A percentile compares a stretch with the other conserved stretches of the same genome.
Evolutionary conservation across 495 filamentous ascomycete genomes (phyloP).

Genomic region (Aspergillus campestris): DNA sequence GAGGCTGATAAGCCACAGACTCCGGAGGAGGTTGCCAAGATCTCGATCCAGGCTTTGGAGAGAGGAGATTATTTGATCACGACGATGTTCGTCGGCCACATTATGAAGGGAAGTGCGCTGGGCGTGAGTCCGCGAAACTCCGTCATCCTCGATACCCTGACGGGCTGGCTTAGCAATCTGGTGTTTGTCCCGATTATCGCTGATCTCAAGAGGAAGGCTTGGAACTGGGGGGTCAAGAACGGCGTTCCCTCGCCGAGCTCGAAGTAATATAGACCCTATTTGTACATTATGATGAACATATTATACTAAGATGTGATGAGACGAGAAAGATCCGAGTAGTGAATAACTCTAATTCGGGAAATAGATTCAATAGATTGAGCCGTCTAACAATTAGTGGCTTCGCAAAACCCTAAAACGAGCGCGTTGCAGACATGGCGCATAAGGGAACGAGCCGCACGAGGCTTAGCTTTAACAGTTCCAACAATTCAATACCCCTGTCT

Average conservation of each 20-base stretch:
- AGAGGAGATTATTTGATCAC: conserved; percentile 69
- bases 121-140: conserved; percentile 37
- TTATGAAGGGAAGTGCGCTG: conserved; percentile 53
- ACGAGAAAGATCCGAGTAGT: too few relatives aligned
- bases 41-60: conserved; percentile 67
- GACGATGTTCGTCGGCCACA: conserved; percentile 53
- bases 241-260: conserved; percentile 20
- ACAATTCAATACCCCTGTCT: too few relatives aligned
- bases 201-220: conserved; percentile 36
- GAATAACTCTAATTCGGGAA: too few relatives aligned
- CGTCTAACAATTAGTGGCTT: too few relatives aligned
- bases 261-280: neutral
- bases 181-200: conserved; percentile 35
- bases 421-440: too few relatives aligned
- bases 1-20: conserved; percentile 71
- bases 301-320: too few relatives aligned
- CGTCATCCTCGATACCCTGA: conserved; percentile 31
- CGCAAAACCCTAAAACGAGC: too few relatives aligned
- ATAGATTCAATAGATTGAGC: too few relatives aligned
- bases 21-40: conserved; percentile 64
- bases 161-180: conserved; percentile 37
- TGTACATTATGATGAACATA: neutral
- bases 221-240: conserved; percentile 37
- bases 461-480: too few relatives aligned
- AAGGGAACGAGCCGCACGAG: too few relatives aligned